Evolutionary conservation across 495 filamentous ascomycete species (phyloP), one percentile per base, ranked within the genome.

Genomic region (Penicillium riverlandense): DNA sequence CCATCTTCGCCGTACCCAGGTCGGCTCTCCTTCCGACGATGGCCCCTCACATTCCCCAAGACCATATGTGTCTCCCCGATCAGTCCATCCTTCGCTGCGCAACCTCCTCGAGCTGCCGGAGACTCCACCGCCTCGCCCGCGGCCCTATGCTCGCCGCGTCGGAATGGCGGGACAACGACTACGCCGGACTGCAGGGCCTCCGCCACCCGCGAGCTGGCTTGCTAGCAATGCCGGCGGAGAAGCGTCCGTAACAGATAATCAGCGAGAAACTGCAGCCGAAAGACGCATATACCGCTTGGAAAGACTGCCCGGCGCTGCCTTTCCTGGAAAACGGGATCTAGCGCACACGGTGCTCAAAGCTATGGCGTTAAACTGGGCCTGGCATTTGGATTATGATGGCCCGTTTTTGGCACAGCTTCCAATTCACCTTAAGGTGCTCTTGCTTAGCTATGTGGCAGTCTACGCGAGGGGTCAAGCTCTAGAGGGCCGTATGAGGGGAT

Each of bases 121-220:
- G 52, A 78, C 79, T 27, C 79, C 81, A n/a, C 68, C 77, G 9
- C 85, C 84, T 7, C 65, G 65, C 11, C 84, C 84, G 29, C 80
- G 84, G 36, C 70, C 72, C 15, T 72, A 70, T 41, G 54, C 58
- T 40, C 63, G 73, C 27, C 55, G 65, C 36, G 44, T 57, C 29
- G 64, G 56, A 54, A 54, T 69, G 29, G 58, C 56, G 16, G 43
- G 69, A 62, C 61, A 62, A 52, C 57, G 74, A 28, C 42, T 65
- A 46, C 72, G 78, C 44, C 58, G 69, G 11, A 76, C 78, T 0
- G 65, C 85, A 1, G 87, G 86, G 0, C 86, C 87, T 4, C 74
- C 84, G 8, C 70, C 85, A 13, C 87, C 87, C 2, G 70, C 68
- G 28, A 88, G 84, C 53, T 92, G 87, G 87, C 53, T 84, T n/a